Percentiles rank a stretch among this genome's conserved stretches.
These are phyloP conservation scores for Trichoderma sp. DNA, from an alignment of 2,329 filamentous ascomycete species.

Conservation along the genomic window DNA sequence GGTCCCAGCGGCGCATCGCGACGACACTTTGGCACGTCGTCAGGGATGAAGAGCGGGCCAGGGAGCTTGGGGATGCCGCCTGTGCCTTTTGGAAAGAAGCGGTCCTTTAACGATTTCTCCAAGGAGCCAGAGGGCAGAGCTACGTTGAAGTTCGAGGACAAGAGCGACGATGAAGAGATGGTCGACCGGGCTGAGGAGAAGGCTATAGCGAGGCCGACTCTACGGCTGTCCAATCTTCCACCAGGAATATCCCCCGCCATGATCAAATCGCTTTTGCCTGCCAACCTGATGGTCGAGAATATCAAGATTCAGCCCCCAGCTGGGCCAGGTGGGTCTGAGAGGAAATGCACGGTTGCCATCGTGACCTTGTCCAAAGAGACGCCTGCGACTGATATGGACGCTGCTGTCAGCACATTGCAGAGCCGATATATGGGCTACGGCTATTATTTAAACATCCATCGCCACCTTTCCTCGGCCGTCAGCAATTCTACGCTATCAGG, in stretches of 20 bases:
- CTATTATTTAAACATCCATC: conserved; percentile 74
- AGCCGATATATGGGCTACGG: conserved; percentile 84
- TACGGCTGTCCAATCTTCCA: conserved; percentile 59
- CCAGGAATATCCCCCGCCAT: conserved; percentile 57
- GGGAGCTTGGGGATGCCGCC: conserved; percentile 58
- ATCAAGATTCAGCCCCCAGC: conserved; percentile 65
- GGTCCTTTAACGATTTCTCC: conserved; percentile 45
- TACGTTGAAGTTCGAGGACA: conserved; percentile 39
- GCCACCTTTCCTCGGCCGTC: conserved; percentile 77
- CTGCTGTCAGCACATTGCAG: conserved; percentile 71
- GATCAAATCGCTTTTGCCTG: conserved; percentile 57
- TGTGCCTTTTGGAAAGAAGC: conserved; percentile 51
- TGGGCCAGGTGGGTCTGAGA: conserved; percentile 54
- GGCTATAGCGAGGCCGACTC: conserved; percentile 59
- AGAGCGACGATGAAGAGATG: conserved; percentile 56
- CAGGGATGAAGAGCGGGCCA: conserved; percentile 56
- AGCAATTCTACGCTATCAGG: conserved; percentile 39
- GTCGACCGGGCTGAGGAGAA: conserved; percentile 51
- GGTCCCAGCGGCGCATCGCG: conserved; percentile 38
- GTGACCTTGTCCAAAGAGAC: conserved; percentile 79
- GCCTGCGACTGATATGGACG: conserved; percentile 77
- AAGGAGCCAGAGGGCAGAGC: conserved; percentile 32
- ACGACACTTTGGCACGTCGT: conserved; percentile 61
- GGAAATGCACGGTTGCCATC: conserved; percentile 72
- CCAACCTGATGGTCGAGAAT: conserved; percentile 63